Evolutionary conservation across 2,329 filamentous ascomycete species (phyloP).

Genomic region (Xylariales sp.): DNA sequence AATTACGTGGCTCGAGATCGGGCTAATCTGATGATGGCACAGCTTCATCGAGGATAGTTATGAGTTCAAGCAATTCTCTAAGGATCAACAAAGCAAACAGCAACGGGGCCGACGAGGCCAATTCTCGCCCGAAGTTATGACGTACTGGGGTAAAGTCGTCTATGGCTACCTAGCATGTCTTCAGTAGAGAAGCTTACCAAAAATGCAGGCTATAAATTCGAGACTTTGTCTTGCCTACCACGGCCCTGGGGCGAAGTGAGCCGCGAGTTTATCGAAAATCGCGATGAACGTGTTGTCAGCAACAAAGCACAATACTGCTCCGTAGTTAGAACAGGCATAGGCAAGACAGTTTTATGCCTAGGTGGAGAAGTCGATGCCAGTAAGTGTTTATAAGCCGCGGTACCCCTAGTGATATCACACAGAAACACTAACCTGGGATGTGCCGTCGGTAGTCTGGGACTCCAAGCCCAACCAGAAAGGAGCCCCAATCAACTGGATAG

Average conservation of each 20-base stretch:
- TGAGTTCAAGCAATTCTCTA: conserved; percentile 73
- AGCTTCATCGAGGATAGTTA: conserved; percentile 96
- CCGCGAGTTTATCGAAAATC: conserved; percentile 81
- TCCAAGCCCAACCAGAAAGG: conserved; percentile 75
- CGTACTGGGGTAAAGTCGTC: conserved; percentile 79
- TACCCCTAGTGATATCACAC: conserved; percentile 13
- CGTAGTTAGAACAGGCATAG: conserved; percentile 88
- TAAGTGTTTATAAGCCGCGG: conserved; percentile 53
- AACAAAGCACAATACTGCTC: conserved; percentile 98
- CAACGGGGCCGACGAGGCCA: conserved; percentile 58
- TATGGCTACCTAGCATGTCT: background rate
- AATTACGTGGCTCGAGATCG: background rate
- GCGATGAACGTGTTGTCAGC: conserved; percentile 78
- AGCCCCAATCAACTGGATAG: conserved; percentile 87
- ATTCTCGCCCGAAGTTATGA: conserved; percentile 81
- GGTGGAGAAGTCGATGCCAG: conserved; percentile 94
- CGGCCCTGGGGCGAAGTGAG: conserved; percentile 77
- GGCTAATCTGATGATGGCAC: conserved; percentile 30
- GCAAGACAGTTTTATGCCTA: conserved; percentile 77
- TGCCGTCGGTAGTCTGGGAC: conserved; percentile 75
- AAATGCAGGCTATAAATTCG: conserved; percentile 91
- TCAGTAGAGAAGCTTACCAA: conserved; percentile 14
- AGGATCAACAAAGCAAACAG: conserved; percentile 67
- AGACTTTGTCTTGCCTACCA: conserved; percentile 82
- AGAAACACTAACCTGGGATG: background rate